Evolutionary conservation across 2,329 filamentous ascomycete species (phyloP), one percentile per base, ranked within the genome.

Genomic region (Aspergillus sp.): DNA sequence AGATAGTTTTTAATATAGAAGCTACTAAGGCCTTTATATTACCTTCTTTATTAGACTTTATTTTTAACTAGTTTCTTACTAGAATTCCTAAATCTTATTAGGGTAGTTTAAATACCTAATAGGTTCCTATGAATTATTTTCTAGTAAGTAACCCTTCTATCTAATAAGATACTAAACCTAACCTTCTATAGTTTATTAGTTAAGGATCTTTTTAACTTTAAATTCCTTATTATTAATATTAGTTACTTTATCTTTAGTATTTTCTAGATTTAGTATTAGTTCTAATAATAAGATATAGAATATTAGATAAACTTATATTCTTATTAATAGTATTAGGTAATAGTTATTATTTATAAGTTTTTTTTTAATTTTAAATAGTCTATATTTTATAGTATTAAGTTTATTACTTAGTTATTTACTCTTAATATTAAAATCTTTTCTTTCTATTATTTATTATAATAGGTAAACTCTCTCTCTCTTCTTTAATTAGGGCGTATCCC

Each of bases 221-320:
- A 4, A 34, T 22, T 48, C 48, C 7, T n/a, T n/a, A n/a, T 31
- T 48, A 30, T 48, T 48, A 7, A 13, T 31, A 34, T 48, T 28
- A 11, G n/a, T 43, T 25, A 15, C n/a, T 22, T 41, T 38, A 28
- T 57, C 49, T 5, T 57, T 49, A 17, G 11, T 51, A 38, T 51
- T 34, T 11, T 49, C 22, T 25, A 15, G 38, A 25, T 34, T 28
- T 57, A 57, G 23, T 51, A 51, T 52, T 58, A 55, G 3, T 41
- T 38, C 19, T 17, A 46, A 15, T 19, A 46, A 46, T 46, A 46
- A 46, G 43, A 46, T 46, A 46, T 46, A 46, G n/a, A 38, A 23
- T 58, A 51, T 51, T 51, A 60, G 4, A 50, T 19, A 41, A 38
- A 41, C 45, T 60, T 41, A 38, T 50, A 57, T 60, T 48, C n/a